Conservation (phyloP, 371 early-diverging fungal species). For the Circinella umbellata region DNA sequence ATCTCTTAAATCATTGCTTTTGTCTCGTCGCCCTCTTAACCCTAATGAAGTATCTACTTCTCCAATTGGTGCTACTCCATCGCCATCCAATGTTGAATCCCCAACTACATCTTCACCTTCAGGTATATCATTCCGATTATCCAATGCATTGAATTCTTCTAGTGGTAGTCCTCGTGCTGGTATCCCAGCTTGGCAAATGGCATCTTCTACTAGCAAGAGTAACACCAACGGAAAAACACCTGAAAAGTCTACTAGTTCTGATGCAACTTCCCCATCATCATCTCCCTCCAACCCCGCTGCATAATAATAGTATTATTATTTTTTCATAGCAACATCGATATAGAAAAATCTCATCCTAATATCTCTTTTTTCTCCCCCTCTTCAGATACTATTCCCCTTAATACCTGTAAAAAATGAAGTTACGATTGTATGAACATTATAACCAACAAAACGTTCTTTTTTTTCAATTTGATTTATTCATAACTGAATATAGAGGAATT, state of each 20-base stretch:
- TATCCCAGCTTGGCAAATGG: constrained; percentile 17
- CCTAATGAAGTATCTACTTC: constrained; percentile 24
- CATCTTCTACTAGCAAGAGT: neutral
- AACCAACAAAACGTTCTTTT: no score
- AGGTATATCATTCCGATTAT: neutral
- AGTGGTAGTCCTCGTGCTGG: neutral
- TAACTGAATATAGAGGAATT: no score
- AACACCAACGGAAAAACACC: neutral
- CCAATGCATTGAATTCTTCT: constrained; percentile 7
- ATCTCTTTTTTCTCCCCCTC: no score
- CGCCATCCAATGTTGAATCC: neutral
- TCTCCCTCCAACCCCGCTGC: constrained; percentile 6
- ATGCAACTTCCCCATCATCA: neutral
- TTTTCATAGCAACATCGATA: no score
- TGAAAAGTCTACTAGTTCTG: neutral
- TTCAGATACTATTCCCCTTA: no score
- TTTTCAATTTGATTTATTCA: no score
- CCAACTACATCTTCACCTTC: neutral
- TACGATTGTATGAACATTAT: no score
- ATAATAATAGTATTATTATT: neutral
- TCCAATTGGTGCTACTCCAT: neutral
- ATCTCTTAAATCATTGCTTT: constrained; percentile 84
- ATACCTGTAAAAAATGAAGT: no score
- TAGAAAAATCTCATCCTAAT: no score
- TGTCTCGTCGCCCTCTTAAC: constrained; percentile 68